Conservation (phyloP, 108 stramenopile genomes). For the Asterionellopsis glacialis region DNA sequence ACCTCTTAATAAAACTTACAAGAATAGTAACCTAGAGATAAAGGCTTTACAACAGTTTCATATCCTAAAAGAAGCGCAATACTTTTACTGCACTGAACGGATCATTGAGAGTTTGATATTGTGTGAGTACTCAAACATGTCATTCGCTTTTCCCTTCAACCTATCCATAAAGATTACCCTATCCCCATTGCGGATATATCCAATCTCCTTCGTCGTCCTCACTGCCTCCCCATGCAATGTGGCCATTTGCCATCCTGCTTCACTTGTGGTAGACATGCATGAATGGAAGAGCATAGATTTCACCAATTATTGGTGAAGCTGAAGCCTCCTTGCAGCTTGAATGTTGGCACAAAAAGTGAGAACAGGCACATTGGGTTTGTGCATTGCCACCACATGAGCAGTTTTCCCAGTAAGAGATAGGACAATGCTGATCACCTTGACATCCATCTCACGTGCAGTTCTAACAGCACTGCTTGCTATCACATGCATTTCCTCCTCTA, state of each 20-base stretch:
- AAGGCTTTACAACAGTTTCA: no score
- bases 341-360: slow-evolving; percentile 60
- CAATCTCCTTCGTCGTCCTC: slow-evolving; percentile 57
- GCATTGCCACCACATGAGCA: slow-evolving; percentile 47
- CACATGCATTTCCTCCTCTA: slow-evolving; percentile 57
- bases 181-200: slow-evolving; percentile 54
- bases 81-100: no score
- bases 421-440: slow-evolving; percentile 51
- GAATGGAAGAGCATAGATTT: no score
- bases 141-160: slow-evolving; percentile 37
- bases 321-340: slow-evolving; percentile 56
- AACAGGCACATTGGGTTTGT: slow-evolving; percentile 58
- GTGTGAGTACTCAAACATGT: slow-evolving; percentile 51
- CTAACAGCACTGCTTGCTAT: slow-evolving; percentile 45
- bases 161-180: slow-evolving; percentile 56
- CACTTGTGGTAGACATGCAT: no score
- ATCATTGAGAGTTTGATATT: slow-evolving; percentile 67
- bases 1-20: no score
- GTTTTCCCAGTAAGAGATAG: slow-evolving; percentile 40
- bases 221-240: slow-evolving; percentile 62
- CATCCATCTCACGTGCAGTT: slow-evolving; percentile 47
- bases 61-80: no score
- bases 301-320: slow-evolving; percentile 52
- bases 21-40: no score
- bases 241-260: no score